Conservation (phyloP, 2,329 filamentous ascomycete species). For the Acarospora socialis region DNA sequence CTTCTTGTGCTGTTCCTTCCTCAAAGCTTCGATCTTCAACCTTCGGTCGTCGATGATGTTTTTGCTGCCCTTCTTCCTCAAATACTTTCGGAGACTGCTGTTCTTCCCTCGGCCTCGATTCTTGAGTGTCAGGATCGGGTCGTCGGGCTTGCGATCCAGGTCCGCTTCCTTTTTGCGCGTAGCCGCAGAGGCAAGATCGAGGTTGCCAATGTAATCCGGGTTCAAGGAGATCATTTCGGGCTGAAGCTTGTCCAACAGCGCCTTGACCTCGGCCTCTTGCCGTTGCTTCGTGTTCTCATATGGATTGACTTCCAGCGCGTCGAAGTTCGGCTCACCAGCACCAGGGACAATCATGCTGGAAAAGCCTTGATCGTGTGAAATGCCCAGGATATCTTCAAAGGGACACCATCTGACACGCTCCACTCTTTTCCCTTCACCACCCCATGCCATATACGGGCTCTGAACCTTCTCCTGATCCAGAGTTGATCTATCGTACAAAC, state of each 20-base stretch:
- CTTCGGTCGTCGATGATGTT: constrained; percentile 96
- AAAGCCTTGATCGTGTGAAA: constrained; percentile 75
- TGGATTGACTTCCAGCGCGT: constrained; percentile 84
- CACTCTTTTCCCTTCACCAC: constrained; percentile 66
- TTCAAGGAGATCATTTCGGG: constrained; percentile 96
- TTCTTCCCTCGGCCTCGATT: constrained; percentile 84
- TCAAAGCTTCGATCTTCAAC: constrained; percentile 69
- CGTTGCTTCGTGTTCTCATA: constrained; percentile 89
- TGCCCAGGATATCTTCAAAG: constrained; percentile 81
- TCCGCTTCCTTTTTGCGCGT: constrained; percentile 65
- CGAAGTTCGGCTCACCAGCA: constrained; percentile 93
- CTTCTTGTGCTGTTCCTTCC: constrained; percentile 52
- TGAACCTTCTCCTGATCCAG: constrained; percentile 65
- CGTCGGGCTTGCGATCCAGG: constrained; percentile 55
- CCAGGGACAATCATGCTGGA: constrained; percentile 82
- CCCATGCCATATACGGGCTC: constrained; percentile 86
- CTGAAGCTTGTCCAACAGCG: constrained; percentile 81
- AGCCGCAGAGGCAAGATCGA: constrained; percentile 68
- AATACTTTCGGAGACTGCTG: constrained; percentile 69
- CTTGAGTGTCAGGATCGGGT: constrained; percentile 44
- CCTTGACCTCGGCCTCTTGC: constrained; percentile 81
- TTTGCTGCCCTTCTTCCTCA: constrained; percentile 81
- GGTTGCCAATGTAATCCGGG: constrained; percentile 76
- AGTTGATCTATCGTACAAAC: constrained; percentile 62
- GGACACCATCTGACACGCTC: constrained; percentile 85